Conservation (phyloP, 2,329 filamentous ascomycete species). For the Gremmenia infestans region DNA sequence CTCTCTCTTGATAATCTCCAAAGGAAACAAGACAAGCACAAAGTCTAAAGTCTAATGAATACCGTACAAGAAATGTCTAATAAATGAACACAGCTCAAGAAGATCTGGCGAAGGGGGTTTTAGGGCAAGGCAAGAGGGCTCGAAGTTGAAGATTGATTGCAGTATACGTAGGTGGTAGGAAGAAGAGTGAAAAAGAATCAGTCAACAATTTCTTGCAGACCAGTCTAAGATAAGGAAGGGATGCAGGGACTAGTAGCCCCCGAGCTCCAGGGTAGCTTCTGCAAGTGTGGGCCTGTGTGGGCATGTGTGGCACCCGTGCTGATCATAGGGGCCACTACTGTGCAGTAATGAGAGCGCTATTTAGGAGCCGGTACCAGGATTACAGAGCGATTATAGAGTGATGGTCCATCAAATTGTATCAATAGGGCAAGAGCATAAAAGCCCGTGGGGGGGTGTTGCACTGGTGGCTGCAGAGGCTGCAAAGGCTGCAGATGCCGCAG, state of each 20-base stretch:
- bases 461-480: not conserved
- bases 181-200: not conserved
- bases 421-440: not conserved
- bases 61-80: conserved; percentile 11
- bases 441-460: conserved; percentile 1
- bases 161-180: conserved; percentile 6
- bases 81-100: conserved; percentile 13
- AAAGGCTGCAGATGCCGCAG: not conserved
- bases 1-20: conserved; percentile 6
- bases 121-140: not conserved
- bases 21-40: conserved; percentile 7
- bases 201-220: conserved; percentile 5
- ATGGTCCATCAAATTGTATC: not conserved
- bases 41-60: conserved; percentile 13
- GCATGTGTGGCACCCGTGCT: conserved; percentile 9
- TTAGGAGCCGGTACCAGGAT: conserved; percentile 21
- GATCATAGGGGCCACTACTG: conserved; percentile 2
- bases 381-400: conserved; percentile 11
- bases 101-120: conserved; percentile 11
- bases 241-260: no score
- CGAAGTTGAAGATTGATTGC: not conserved
- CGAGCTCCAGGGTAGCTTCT: conserved; percentile 6
- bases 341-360: conserved; percentile 7
- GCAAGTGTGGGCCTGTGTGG: not conserved
- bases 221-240: not conserved